Evolutionary conservation across 2,329 filamentous ascomycete species (phyloP).

Genomic region (Arthroderma sp.): DNA sequence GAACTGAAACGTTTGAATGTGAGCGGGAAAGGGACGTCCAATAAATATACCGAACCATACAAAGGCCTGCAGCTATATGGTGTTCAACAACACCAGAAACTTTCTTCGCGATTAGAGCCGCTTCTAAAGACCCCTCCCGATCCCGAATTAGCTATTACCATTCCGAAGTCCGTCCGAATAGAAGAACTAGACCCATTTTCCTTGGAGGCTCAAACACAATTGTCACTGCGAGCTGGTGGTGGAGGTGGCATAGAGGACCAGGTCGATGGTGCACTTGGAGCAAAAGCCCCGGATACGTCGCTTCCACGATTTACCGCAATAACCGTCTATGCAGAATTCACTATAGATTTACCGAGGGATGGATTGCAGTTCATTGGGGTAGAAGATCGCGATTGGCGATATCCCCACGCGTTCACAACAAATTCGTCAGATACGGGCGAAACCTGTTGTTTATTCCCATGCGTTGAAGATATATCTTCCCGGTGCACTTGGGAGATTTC

Average conservation of each 20-base stretch:
- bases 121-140: slow-evolving; percentile 39
- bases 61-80: slow-evolving; percentile 41
- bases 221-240: slow-evolving; percentile 27
- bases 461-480: slow-evolving; percentile 71
- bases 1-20: slow-evolving; percentile 40
- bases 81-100: slow-evolving; percentile 61
- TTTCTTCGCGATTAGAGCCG: slow-evolving; percentile 55
- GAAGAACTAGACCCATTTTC: slow-evolving; percentile 45
- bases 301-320: slow-evolving; percentile 45
- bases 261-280: slow-evolving; percentile 23
- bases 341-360: slow-evolving; percentile 61
- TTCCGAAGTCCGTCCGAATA: slow-evolving; percentile 50
- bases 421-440: slow-evolving; percentile 66
- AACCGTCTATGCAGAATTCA: slow-evolving; percentile 61
- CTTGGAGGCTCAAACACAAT: slow-evolving; percentile 35
- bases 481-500: slow-evolving; percentile 80
- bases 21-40: slow-evolving; percentile 28
- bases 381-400: slow-evolving; percentile 64
- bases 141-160: slow-evolving; percentile 44
- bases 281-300: slow-evolving; percentile 25
- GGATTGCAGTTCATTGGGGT: slow-evolving; percentile 86
- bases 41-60: slow-evolving; percentile 31
- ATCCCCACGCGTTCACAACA: slow-evolving; percentile 82
- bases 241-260: slow-evolving; percentile 23
- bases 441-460: slow-evolving; percentile 81